These are phyloP conservation scores for Stagonosporopsis rhizophila DNA, from an alignment of 2,329 filamentous ascomycete genomes.

Conservation along the genomic window DNA sequence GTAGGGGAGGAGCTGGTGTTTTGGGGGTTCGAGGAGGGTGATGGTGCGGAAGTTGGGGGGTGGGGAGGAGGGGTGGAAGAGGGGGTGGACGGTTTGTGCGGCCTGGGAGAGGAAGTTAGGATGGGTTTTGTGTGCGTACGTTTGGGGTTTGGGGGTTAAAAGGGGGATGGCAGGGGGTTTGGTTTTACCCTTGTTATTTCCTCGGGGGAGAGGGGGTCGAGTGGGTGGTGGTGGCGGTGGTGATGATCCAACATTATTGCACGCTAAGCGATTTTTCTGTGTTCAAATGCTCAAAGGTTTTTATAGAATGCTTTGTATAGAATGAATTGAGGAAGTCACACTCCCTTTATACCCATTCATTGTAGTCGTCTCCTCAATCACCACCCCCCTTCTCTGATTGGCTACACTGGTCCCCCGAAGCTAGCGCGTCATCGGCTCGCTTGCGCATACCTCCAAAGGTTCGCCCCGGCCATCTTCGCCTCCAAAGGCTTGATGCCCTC, in stretches of 20 bases:
- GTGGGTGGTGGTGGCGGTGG: conserved; percentile 2
- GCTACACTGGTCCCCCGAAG: neutral
- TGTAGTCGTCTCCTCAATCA: neutral
- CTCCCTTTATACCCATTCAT: neutral
- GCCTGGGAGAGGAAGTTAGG: conserved; percentile 17
- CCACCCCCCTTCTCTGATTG: too few species aligned
- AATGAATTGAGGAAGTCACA: too few species aligned
- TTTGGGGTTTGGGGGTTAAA: too few species aligned
- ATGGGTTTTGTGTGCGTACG: too few species aligned
- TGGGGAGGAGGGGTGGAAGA: conserved; percentile 46
- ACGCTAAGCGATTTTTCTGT: too few species aligned
- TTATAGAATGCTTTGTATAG: too few species aligned
- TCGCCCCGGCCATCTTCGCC: conserved; percentile 10
- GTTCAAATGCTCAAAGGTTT: too few species aligned
- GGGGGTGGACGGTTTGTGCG: conserved; percentile 46
- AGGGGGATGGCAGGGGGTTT: neutral
- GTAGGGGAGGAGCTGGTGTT: conserved; percentile 56
- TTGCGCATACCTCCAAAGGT: conserved; percentile 11
- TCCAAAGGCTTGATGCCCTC: conserved; percentile 3
- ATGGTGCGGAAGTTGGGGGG: conserved; percentile 58
- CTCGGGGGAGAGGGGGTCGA: conserved; percentile 15
- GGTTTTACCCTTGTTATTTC: conserved; percentile 14
- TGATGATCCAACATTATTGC: neutral
- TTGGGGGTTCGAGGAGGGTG: conserved; percentile 59
- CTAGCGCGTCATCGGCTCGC: neutral